phyloP scores from a whole-genome alignment of 345 rosid species.

The Turritis glabra region DNA sequence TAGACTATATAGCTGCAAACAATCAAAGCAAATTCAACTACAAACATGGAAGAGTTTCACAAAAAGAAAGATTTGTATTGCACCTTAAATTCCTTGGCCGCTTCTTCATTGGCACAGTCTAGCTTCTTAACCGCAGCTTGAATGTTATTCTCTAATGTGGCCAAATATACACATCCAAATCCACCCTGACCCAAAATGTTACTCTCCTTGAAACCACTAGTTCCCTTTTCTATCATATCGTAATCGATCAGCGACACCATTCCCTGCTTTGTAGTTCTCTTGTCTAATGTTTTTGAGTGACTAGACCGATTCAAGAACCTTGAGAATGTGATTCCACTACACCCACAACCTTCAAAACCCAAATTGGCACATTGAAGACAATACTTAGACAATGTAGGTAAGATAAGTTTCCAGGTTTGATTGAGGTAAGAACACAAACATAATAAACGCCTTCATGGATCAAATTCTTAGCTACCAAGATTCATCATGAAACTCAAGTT shows the following conservation, averaged over 20 bases:
- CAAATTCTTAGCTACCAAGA: neutral
- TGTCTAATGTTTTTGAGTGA: conserved; percentile 50
- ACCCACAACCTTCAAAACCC: conserved; percentile 52
- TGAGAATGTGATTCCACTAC: conserved; percentile 51
- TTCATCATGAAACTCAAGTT: neutral
- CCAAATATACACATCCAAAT: conserved; percentile 84
- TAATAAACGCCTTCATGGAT: neutral
- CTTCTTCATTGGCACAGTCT: conserved; percentile 69
- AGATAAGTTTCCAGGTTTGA: neutral
- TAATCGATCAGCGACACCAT: conserved; percentile 62
- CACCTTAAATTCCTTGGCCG: conserved; percentile 77
- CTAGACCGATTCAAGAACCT: conserved; percentile 54
- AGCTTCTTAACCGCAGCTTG: conserved; percentile 83
- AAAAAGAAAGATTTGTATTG: neutral
- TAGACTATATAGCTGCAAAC: neutral
- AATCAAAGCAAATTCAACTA: neutral
- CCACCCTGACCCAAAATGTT: conserved; percentile 87
- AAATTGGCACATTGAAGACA: conserved; percentile 22
- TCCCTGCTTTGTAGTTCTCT: conserved; percentile 38
- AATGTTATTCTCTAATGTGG: conserved; percentile 57
- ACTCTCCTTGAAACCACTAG: conserved; percentile 63
- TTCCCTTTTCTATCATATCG: conserved; percentile 64
- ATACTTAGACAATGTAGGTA: neutral
- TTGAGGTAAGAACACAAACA: neutral
- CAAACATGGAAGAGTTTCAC: neutral